Conservation (phyloP, 2,329 filamentous ascomycete species). For the Penicillium nordicum region DNA sequence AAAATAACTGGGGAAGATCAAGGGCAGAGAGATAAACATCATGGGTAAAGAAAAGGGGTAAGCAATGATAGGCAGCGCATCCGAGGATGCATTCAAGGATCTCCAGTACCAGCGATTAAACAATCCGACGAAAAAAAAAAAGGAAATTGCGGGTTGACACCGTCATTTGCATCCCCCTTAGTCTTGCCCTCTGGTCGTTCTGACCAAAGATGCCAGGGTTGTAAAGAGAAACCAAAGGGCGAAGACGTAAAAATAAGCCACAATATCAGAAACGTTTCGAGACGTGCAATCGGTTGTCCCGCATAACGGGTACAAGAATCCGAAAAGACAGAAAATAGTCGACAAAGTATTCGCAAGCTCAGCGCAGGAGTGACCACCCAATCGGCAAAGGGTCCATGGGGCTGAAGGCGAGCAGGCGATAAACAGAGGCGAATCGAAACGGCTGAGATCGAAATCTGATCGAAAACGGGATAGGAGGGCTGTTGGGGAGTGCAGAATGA, state of each 20-base stretch:
- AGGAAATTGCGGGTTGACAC: constrained; percentile 21
- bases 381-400: constrained; percentile 7
- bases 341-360: constrained; percentile 15
- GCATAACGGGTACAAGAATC: constrained; percentile 16
- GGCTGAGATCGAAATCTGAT: constrained; percentile 33
- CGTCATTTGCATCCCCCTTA: constrained; percentile 34
- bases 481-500: constrained; percentile 35
- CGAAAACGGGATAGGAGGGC: constrained; percentile 35
- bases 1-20: constrained; percentile 10
- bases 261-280: constrained; percentile 33
- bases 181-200: constrained; percentile 23
- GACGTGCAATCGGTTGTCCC: constrained; percentile 24
- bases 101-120: constrained; percentile 18
- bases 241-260: constrained; percentile 35
- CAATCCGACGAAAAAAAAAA: constrained; percentile 11
- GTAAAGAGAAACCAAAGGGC: constrained; percentile 22
- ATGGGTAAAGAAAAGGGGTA: constrained; percentile 9
- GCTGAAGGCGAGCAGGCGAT: constrained; percentile 17
- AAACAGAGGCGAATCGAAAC: constrained; percentile 32
- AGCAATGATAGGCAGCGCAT: constrained; percentile 14
- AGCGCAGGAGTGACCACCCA: constrained; percentile 5
- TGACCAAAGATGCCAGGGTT: constrained; percentile 16
- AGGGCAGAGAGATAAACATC: constrained; percentile 5
- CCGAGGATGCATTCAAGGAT: constrained; percentile 18
- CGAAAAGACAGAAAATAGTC: constrained; percentile 12